Percentiles rank a stretch among this genome's conserved stretches.
Conservation (phyloP, 2,329 filamentous ascomycete genomes). For the Meredithiella fracta region DNA sequence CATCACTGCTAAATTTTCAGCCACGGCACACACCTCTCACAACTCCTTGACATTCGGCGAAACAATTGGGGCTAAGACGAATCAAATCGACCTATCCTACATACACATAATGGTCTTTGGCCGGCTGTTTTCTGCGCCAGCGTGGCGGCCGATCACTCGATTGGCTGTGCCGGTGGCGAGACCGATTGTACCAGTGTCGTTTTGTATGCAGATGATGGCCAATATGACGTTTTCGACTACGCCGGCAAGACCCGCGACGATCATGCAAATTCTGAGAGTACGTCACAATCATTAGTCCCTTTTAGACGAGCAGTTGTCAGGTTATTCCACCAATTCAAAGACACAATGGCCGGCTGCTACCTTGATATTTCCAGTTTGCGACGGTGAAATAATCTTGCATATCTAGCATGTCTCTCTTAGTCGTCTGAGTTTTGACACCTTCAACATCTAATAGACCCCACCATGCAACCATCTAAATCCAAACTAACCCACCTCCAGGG, state of each 20-base stretch:
- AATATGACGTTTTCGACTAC: conserved; percentile 38
- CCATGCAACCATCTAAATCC: too few species aligned
- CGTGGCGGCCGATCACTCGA: conserved; percentile 15
- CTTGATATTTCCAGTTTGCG: not conserved
- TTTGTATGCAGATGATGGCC: not conserved
- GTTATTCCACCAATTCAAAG: not conserved
- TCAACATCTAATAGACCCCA: not conserved
- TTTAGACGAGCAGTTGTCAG: not conserved
- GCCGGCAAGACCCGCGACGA: conserved; percentile 40
- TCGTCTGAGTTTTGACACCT: too few species aligned
- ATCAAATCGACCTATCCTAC: not conserved
- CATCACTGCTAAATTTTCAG: not conserved
- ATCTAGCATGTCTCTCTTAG: too few species aligned
- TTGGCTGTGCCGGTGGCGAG: conserved; percentile 11
- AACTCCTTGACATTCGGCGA: too few species aligned
- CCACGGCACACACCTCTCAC: too few species aligned
- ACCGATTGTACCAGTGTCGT: not conserved
- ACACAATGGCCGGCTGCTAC: not conserved
- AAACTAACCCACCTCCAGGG: conserved; percentile 30
- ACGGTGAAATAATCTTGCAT: too few species aligned
- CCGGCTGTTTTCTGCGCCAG: conserved; percentile 8
- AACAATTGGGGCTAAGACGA: not conserved
- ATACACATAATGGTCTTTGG: conserved; percentile 10
- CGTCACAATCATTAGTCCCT: conserved; percentile 15
- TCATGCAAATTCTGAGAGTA: conserved; percentile 54